Conservation (phyloP, 345 rosid genomes). For the Noccaea bulbosa region DNA sequence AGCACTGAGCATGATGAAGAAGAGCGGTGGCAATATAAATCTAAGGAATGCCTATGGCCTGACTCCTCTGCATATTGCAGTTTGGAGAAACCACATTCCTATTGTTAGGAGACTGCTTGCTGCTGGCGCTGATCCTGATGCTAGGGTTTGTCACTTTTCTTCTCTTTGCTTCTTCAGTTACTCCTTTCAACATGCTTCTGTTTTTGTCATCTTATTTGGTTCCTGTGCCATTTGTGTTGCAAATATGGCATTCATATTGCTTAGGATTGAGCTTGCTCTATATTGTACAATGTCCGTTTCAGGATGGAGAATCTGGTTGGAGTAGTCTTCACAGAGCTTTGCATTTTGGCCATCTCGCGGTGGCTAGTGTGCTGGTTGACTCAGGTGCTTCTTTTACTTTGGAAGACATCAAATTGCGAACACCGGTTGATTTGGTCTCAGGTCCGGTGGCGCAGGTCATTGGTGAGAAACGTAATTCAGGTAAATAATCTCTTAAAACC, state of each 20-base stretch:
- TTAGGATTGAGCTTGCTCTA: conserved; percentile 6
- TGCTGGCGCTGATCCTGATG: conserved; percentile 98
- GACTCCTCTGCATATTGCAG: conserved; percentile 88
- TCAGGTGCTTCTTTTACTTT: conserved; percentile 69
- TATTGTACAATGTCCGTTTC: conserved; percentile 31
- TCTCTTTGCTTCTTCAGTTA: conserved; percentile 2
- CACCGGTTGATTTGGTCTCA: conserved; percentile 86
- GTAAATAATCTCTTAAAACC: conserved; percentile 45
- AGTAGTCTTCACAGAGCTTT: conserved; percentile 96
- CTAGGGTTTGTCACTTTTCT: conserved; percentile 70
- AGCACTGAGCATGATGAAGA: conserved; percentile 68
- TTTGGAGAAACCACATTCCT: conserved; percentile 96
- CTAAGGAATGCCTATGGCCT: conserved; percentile 74
- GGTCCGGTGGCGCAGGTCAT: conserved; percentile 81
- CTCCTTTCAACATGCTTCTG: conserved; percentile 1
- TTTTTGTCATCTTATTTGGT: neutral
- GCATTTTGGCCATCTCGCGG: conserved; percentile 98
- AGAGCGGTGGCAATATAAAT: conserved; percentile 79
- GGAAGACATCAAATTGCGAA: conserved; percentile 78
- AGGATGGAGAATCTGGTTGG: conserved; percentile 99
- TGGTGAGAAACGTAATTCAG: conserved; percentile 56
- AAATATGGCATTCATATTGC: neutral
- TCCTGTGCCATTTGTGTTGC: neutral
- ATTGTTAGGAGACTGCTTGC: conserved; percentile 81
- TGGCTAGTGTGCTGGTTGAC: conserved; percentile 81